Conservation (phyloP, 805 yeast species). For the Wickerhamiella shivajii region DNA sequence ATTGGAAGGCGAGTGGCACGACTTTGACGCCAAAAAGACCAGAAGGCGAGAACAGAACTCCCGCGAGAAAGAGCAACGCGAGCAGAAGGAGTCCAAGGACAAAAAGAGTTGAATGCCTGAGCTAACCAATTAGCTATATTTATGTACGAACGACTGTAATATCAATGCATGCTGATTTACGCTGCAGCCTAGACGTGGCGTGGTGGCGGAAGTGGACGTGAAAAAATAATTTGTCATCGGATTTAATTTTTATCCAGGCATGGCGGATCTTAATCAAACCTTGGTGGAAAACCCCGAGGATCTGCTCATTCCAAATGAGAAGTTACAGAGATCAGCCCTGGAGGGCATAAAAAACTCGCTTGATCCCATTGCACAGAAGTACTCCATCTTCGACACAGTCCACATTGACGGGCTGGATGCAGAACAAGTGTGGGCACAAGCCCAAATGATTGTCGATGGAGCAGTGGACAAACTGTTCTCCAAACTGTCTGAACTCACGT, state of each 20-base stretch:
- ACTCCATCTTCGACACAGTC: slow-evolving; percentile 64
- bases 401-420: slow-evolving; percentile 79
- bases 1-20: slow-evolving; percentile 81
- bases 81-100: too few species aligned
- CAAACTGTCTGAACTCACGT: slow-evolving; percentile 24
- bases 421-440: slow-evolving; percentile 87
- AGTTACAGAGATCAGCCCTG: slow-evolving; percentile 17
- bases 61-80: too few species aligned
- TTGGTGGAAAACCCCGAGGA: slow-evolving; percentile 8
- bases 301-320: slow-evolving; percentile 10
- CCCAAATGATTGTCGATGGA: slow-evolving; percentile 68
- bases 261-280: slow-evolving; percentile 1
- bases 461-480: slow-evolving; percentile 50
- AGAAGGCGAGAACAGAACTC: too few species aligned
- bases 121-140: too few species aligned
- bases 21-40: slow-evolving; percentile 73
- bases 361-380: slow-evolving; percentile 40
- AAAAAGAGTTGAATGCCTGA: too few species aligned
- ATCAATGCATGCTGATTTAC: too few species aligned
- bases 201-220: too few species aligned
- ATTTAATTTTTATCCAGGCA: too few species aligned
- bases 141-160: too few species aligned
- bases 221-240: too few species aligned
- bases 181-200: too few species aligned
- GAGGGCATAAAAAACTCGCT: slow-evolving; percentile 31